These are phyloP conservation scores for Dioscorea alata DNA, from an alignment of 106 monocot species.

Conservation along the genomic window DNA sequence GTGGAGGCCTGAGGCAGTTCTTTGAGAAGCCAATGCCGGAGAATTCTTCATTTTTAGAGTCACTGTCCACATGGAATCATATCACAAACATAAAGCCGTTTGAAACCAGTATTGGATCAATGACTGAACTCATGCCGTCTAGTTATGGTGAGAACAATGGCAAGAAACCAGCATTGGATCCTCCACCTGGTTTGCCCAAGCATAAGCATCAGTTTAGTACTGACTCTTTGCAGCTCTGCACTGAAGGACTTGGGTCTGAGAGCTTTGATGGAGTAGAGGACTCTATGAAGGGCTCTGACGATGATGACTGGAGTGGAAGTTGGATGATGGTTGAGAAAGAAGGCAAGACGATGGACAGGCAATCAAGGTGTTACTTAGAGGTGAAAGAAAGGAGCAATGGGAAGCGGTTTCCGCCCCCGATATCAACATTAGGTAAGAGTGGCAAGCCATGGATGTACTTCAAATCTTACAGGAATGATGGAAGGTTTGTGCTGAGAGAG, in stretches of 20 bases:
- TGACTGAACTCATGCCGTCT: not conserved
- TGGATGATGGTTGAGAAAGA: not conserved
- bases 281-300: not conserved
- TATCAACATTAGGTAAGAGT: constrained; percentile 2
- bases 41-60: constrained; percentile 38
- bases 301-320: not conserved
- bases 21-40: constrained; percentile 42
- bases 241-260: constrained; percentile 13
- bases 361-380: not conserved
- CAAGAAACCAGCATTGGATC: not conserved
- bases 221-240: constrained; percentile 17
- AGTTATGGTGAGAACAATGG: not conserved
- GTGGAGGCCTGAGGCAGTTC: constrained; percentile 31
- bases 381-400: not conserved
- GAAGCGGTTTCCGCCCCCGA: constrained; percentile 8
- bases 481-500: constrained; percentile 11
- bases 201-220: not conserved
- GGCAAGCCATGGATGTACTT: constrained; percentile 10
- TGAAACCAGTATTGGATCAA: not conserved
- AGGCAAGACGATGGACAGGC: not conserved
- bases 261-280: constrained; percentile 7
- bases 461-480: constrained; percentile 6
- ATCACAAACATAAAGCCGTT: not conserved
- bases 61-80: constrained; percentile 30
- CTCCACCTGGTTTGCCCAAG: not conserved